A percentile compares a stretch with the other conserved stretches of the same genome.
phyloP scores from a whole-genome alignment of 169 alveolate genomes.

The Eimeria acervulina region DNA sequence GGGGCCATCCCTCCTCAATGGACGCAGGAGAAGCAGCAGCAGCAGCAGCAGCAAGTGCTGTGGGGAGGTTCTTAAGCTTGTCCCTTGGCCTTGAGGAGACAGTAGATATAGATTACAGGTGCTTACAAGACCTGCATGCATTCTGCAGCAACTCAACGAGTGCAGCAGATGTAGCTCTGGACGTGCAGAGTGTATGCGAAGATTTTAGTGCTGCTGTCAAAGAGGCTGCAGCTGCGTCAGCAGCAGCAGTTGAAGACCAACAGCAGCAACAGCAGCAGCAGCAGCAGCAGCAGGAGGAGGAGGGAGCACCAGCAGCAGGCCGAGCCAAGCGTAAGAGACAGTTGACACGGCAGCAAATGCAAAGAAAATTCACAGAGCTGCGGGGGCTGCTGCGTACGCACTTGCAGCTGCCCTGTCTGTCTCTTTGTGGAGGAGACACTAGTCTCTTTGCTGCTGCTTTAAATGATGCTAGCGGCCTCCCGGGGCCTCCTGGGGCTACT shows the following conservation, averaged over 20 bases:
- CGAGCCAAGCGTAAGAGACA: neutral
- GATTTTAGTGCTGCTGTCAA: slow-evolving; percentile 51
- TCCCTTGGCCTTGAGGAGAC: slow-evolving; percentile 29
- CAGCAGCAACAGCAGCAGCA: too few relatives aligned
- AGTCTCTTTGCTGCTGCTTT: slow-evolving; percentile 69
- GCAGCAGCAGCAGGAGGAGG: slow-evolving; percentile 24
- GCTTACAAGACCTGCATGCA: slow-evolving; percentile 29
- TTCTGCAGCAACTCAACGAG: slow-evolving; percentile 38
- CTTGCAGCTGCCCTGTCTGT: slow-evolving; percentile 71
- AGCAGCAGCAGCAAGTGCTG: slow-evolving; percentile 56
- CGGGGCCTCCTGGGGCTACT: slow-evolving; percentile 30
- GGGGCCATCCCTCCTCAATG: neutral
- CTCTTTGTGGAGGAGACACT: slow-evolving; percentile 35
- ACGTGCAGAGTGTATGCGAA: slow-evolving; percentile 64
- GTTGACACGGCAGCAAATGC: slow-evolving; percentile 80
- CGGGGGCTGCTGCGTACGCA: slow-evolving; percentile 35
- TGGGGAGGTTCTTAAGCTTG: slow-evolving; percentile 10
- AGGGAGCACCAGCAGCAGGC: neutral
- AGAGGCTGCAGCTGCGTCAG: slow-evolving; percentile 57
- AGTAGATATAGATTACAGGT: neutral
- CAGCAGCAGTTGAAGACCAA: slow-evolving; percentile 18
- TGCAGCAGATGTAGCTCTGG: slow-evolving; percentile 62
- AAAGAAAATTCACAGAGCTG: slow-evolving; percentile 33
- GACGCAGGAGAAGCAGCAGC: neutral
- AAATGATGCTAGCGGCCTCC: slow-evolving; percentile 77